These are phyloP conservation scores for Pichia sp. DNA, from an alignment of 1,139 yeast species.

Conservation along the genomic window DNA sequence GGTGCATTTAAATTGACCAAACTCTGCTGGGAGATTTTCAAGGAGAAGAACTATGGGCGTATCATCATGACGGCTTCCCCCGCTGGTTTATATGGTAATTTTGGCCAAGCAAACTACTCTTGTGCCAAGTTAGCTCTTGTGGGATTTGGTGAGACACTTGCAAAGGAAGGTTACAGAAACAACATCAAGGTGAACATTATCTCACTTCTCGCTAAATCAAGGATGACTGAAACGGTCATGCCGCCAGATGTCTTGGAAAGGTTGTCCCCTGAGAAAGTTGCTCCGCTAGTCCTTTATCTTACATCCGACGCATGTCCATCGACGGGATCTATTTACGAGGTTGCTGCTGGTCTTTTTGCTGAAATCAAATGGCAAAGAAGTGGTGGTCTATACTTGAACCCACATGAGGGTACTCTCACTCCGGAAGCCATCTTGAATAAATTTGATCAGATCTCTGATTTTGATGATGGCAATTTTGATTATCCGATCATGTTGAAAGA, in stretches of 20 bases:
- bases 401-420: conserved; percentile 60
- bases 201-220: conserved; percentile 91
- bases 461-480: conserved; percentile 46
- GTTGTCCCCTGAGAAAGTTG: conserved; percentile 81
- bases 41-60: conserved; percentile 80
- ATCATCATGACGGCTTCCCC: conserved; percentile 91
- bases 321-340: conserved; percentile 77
- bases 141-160: conserved; percentile 89
- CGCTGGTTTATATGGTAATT: conserved; percentile 94
- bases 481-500: conserved; percentile 63
- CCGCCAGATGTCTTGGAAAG: conserved; percentile 80
- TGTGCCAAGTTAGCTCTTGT: conserved; percentile 89
- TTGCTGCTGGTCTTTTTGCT: conserved; percentile 90
- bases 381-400: conserved; percentile 77
- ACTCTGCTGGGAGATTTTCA: conserved; percentile 92
- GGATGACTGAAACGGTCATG: conserved; percentile 89
- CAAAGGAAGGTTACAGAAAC: conserved; percentile 85
- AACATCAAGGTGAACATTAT: conserved; percentile 81
- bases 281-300: conserved; percentile 80
- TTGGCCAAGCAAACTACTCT: conserved; percentile 94
- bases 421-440: conserved; percentile 78
- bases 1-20: conserved; percentile 83
- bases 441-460: conserved; percentile 59
- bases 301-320: conserved; percentile 54
- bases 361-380: conserved; percentile 96